Evolutionary conservation across 305 asterid species (phyloP).

Genomic region (Solanum hybrid): DNA sequence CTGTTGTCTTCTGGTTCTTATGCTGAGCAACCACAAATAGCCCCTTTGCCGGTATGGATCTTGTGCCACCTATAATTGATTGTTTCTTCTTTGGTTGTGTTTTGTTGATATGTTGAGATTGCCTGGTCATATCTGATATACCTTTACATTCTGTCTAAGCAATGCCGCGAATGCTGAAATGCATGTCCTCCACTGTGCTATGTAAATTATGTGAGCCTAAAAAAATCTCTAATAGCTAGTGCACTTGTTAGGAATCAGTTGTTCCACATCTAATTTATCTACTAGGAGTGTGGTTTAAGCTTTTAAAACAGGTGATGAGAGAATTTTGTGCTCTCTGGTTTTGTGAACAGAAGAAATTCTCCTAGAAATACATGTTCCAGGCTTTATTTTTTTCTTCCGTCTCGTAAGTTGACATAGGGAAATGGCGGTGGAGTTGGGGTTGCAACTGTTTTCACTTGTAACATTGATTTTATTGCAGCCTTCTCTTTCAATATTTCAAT

Average conservation of each 20-base stretch:
- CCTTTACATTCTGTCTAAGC: not conserved
- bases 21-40: constrained; percentile 1
- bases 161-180: not conserved
- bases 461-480: not conserved
- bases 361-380: not conserved
- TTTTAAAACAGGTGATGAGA: not conserved
- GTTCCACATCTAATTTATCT: not conserved
- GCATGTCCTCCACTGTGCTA: not conserved
- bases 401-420: not conserved
- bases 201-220: not conserved
- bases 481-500: not conserved
- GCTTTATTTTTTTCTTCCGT: not conserved
- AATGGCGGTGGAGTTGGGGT: not conserved
- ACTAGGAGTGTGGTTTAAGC: not conserved
- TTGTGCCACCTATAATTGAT: not conserved
- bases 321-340: not conserved
- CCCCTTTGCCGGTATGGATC: constrained; percentile 3
- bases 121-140: not conserved
- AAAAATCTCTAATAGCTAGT: not conserved
- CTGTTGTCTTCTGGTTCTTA: not conserved
- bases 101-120: not conserved
- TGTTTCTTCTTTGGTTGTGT: not conserved
- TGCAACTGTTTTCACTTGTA: not conserved
- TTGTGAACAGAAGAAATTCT: not conserved
- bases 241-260: not conserved